phyloP scores from a whole-genome alignment of 192 early-diverging fungal species.

The Backusella parvicylindrica region DNA sequence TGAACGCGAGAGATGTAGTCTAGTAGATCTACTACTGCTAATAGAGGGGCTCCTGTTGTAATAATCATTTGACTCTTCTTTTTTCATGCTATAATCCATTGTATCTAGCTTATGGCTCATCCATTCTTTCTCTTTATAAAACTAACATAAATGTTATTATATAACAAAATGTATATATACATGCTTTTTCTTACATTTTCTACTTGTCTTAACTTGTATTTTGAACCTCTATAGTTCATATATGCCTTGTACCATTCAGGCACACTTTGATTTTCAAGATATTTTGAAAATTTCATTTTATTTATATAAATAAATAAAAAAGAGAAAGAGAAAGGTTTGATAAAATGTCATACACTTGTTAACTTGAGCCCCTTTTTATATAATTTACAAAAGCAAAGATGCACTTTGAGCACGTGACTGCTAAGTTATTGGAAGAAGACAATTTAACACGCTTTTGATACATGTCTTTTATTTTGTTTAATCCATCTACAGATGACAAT shows the following conservation, averaged over 20 bases:
- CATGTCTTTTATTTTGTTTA: neutral
- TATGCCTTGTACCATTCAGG: conserved; percentile 73
- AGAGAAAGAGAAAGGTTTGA: neutral
- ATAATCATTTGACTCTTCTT: neutral
- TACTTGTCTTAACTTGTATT: conserved; percentile 46
- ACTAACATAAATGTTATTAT: neutral
- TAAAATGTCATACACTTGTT: neutral
- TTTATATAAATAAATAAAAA: neutral
- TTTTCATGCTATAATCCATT: neutral
- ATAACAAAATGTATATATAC: neutral
- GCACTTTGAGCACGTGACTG: neutral
- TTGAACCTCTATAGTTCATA: conserved; percentile 59
- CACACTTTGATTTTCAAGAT: conserved; percentile 59
- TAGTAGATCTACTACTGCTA: neutral
- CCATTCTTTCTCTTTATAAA: neutral
- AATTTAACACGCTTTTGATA: too few relatives aligned
- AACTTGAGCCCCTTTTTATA: neutral
- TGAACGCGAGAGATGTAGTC: neutral
- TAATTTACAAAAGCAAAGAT: neutral
- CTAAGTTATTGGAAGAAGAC: too few relatives aligned
- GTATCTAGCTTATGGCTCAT: neutral
- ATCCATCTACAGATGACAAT: neutral
- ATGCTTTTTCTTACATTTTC: conserved; percentile 18
- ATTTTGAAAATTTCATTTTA: conserved; percentile 69
- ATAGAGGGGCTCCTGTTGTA: neutral